Evolutionary conservation across 257 asterid genomes (phyloP), one percentile per base, ranked within the genome.

Genomic region (Capsicum rhomboideum): DNA sequence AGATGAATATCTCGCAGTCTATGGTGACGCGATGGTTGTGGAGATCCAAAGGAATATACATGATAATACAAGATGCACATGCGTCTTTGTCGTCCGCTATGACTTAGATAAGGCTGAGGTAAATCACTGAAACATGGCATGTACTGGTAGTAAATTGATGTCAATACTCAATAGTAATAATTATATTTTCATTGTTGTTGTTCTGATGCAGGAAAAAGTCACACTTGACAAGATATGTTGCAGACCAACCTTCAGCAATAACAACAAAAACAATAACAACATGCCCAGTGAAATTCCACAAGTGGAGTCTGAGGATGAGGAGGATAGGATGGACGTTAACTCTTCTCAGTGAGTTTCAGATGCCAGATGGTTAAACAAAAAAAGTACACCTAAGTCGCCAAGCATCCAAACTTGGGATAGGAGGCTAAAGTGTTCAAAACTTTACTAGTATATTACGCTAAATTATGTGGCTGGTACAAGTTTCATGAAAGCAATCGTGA

Each of bases 21-120:
- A 96, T 83, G 56, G 87, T 14, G 99, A 96, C 31, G 98, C 99
- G 1, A 88, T 83, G n/a, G 80, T 96, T 37, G 72, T 89, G 83
- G 93, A 88, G 71, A 90, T 96, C 28, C 89, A 90, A 80, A 89
- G 92, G 78, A 85, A 58, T 29, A 16, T 26, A 7, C 98, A 96
- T 59, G 91, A 88, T 55, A 78, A 28, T 28, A 83, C 85, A 58
- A 56, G 49, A 46, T 96, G 99, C 90, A 86, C 89, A 18, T 96
- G 99, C 90, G 83, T 87, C 80, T 94, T 94, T 87, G 85, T 69
- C 23, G 95, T 94, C 56, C 93, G 91, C 26, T 94, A 85, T 20
- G 95, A 92, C 85, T 78, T 58, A 7, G 96, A 93, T 86, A 81
- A 71, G 42, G 17, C 77, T 83, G 93, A 93, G 98, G 98, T 86